Conservation (phyloP, 495 filamentous ascomycete genomes). For the Bacidia gigantensis region DNA sequence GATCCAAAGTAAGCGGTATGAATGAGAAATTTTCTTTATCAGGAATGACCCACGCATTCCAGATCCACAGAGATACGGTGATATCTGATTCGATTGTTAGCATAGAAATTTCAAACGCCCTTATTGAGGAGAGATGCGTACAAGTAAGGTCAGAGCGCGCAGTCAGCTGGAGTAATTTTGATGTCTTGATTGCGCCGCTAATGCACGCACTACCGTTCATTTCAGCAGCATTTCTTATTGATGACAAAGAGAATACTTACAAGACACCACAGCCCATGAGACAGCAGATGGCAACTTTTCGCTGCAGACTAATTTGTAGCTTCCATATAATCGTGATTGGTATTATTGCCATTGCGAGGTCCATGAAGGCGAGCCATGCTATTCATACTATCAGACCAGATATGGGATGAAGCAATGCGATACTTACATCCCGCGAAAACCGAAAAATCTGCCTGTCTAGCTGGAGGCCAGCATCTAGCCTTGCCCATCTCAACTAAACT, state of each 20-base stretch:
- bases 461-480: not conserved
- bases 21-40: not conserved
- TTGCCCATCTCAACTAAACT: not conserved
- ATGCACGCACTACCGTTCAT: not conserved
- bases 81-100: not conserved
- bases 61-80: not conserved
- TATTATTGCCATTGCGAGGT: not conserved
- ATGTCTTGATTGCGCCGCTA: not conserved
- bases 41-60: not conserved
- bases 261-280: not conserved
- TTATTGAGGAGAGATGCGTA: no score
- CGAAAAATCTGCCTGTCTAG: not conserved
- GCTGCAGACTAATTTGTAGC: not conserved
- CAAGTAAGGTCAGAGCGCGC: not conserved
- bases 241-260: not conserved
- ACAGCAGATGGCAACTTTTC: not conserved
- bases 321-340: not conserved
- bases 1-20: not conserved
- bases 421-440: not conserved
- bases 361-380: not conserved
- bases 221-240: not conserved
- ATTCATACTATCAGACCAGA: not conserved
- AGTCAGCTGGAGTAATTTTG: not conserved
- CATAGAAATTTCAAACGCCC: not conserved
- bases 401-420: not conserved